Base-by-base conservation (phyloP, 164 flowering plant genomes). In the Umbellularia californica region DNA sequence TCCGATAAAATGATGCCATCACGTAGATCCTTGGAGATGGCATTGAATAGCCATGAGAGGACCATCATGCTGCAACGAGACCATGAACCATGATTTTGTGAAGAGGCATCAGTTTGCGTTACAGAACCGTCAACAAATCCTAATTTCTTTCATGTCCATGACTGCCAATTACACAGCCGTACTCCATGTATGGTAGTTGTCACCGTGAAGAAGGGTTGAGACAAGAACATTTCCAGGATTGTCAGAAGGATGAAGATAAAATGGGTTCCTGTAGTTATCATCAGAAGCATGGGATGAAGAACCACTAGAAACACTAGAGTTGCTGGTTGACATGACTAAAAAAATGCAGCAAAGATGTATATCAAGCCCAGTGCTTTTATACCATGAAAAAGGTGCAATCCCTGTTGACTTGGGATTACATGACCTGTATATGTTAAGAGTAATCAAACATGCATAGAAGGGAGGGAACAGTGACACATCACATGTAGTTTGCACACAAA, bases 81-180 rank as follows among this genome's bases (percentile, higher is more conserved):
- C 70, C 76, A 66, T 27, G 22, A 50, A 10, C 10, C 66, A n/a
- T 24, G 41, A 5, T 27, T 19, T 52, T 70, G 13, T 65, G 64
- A 10, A 24, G 74, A 11, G 17, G 24, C 22, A 30, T 30, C 35
- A 11, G 76, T 70, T 66, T 65, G 62, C 1, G 28, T 22, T 13
- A 74, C 14, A 19, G 70, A n/a, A 13, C 64, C 70, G 66, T 74
- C 41, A 4, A 74, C 28, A 66, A 66, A 66, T 2, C 76, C 76
- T 10, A 74, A n/a, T 66, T 74, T 74, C n/a, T 10, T 65, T 74
- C 17, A 24, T 74, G 22, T 24, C 70, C 0, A 23, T 17, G 14
- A 74, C 50, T 9, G 70, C 70, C 23, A 67, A 66, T 2, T 9
- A 50, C 20, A 66, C 24, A 20, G 70, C 28, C 35, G 22, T 15